Percentiles rank a stretch among this genome's conserved stretches.
Conservation (phyloP, 2,329 filamentous ascomycete genomes). For the Microdochium trichocladiopsis region DNA sequence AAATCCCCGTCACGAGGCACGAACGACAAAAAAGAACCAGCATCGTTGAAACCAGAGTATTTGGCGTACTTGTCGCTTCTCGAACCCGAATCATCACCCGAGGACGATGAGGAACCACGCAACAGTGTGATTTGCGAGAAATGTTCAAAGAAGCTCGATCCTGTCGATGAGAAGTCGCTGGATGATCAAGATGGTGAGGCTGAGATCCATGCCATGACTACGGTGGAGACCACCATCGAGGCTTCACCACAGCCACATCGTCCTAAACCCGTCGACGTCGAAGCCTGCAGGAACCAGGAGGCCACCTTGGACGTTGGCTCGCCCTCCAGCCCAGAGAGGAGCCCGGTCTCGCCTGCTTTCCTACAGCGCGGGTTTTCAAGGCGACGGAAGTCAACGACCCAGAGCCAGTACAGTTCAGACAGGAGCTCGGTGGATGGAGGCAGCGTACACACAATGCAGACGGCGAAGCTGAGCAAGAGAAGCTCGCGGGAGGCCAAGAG, state of each 20-base stretch:
- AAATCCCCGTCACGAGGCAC: background rate
- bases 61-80: background rate
- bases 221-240: background rate
- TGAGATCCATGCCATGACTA: background rate
- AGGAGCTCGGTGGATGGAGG: slow-evolving; percentile 1
- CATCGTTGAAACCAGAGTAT: background rate
- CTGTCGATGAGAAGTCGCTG: background rate
- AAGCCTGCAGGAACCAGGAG: background rate
- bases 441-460: slow-evolving; percentile 2
- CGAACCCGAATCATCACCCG: background rate
- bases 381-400: slow-evolving; percentile 3
- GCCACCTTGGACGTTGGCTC: background rate
- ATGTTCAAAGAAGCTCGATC: background rate
- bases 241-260: background rate
- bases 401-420: background rate
- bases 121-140: background rate
- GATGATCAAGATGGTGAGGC: background rate
- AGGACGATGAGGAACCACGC: background rate
- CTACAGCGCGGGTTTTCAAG: background rate
- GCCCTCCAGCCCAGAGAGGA: background rate
- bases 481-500: slow-evolving; percentile 19
- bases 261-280: background rate
- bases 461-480: slow-evolving; percentile 10
- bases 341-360: background rate
- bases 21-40: background rate